Conservation (phyloP, 2,329 filamentous ascomycete genomes). For the Aspergillus oerlinghausenensis region DNA sequence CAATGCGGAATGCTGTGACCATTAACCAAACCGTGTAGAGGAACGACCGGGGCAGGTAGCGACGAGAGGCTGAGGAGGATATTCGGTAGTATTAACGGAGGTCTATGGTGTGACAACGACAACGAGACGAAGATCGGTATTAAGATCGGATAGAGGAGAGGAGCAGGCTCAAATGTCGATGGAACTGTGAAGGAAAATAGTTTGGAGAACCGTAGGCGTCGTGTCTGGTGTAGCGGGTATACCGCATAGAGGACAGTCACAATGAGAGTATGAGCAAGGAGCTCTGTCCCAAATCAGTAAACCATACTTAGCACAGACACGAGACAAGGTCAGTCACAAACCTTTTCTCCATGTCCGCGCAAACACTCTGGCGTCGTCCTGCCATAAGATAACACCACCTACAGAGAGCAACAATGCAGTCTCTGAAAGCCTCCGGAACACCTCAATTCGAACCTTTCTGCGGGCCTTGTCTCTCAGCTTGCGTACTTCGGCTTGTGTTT, state of each 20-base stretch:
- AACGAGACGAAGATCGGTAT: slow-evolving; percentile 74
- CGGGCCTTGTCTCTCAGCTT: slow-evolving; percentile 22
- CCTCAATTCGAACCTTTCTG: slow-evolving; percentile 36
- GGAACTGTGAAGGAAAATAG: slow-evolving; percentile 59
- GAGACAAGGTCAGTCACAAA: slow-evolving; percentile 17
- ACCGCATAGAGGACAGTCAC: slow-evolving; percentile 30
- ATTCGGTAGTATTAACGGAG: slow-evolving; percentile 66
- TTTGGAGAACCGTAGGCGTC: slow-evolving; percentile 26
- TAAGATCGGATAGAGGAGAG: slow-evolving; percentile 77
- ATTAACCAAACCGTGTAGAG: slow-evolving; percentile 53
- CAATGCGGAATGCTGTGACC: slow-evolving; percentile 70
- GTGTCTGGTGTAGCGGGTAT: slow-evolving; percentile 51
- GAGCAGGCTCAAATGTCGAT: slow-evolving; percentile 80
- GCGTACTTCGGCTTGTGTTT: slow-evolving; percentile 18
- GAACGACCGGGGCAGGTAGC: slow-evolving; percentile 68
- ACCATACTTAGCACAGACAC: background rate
- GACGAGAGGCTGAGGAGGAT: slow-evolving; percentile 76
- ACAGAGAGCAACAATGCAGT: slow-evolving; percentile 51
- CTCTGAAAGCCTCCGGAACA: slow-evolving; percentile 50
- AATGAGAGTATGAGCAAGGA: slow-evolving; percentile 28
- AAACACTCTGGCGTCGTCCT: slow-evolving; percentile 25
- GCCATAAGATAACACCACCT: slow-evolving; percentile 40
- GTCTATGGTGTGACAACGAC: slow-evolving; percentile 61
- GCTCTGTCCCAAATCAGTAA: slow-evolving; percentile 21
- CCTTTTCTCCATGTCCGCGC: slow-evolving; percentile 37